Base-by-base conservation (phyloP, 2,329 filamentous ascomycete genomes). In the Diaporthe sp. region DNA sequence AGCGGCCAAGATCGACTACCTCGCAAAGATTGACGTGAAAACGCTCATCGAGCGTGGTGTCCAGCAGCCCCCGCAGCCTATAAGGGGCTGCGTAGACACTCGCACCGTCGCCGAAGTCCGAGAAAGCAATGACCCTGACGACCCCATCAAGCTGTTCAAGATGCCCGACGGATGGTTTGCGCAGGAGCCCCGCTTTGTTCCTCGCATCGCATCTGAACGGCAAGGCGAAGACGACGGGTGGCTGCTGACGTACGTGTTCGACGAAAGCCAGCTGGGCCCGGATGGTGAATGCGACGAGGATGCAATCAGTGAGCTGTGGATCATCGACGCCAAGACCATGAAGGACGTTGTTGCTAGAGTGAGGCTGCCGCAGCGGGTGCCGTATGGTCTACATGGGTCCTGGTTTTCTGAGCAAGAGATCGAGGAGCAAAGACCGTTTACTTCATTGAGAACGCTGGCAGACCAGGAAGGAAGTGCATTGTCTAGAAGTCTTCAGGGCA, bases 201-300 rank as follows among this genome's bases (percentile, higher is more conserved):
- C 91, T 4, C 82, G 88, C 1, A 42, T 35, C 10, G 68, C 61
- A 17, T 58, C 77, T 1, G 77, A 82, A 15, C 81, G 83, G 0
- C 74, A 58, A 0, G 80, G 77, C 0, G 93, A 94, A 80, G 92
- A 94, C 77, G 91, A 92, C 76, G 92, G 93, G 0, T 94, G 88
- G 82, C 83, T 94, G 0, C 83, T 94, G 6, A 92, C 90, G 60
- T 94, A 93, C 77, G 91, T 92, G 1, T 94, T 94, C 76, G 91
- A 94, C 76, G 92, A 94, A 78, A 85, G 86, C 1, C 92, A 94
- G 79, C 83, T 94, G 0, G 85, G 91, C n/a, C 79, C 82, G 1
- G 73, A 82, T 0, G 89, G 88, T 0, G 82, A 87, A 52, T 89
- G 87, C 70, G 78, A 74, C 0, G 81, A 84, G 0, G 81, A 82